phyloP scores from a whole-genome alignment of 352 stramenopile genomes.

The Pythium biforme region DNA sequence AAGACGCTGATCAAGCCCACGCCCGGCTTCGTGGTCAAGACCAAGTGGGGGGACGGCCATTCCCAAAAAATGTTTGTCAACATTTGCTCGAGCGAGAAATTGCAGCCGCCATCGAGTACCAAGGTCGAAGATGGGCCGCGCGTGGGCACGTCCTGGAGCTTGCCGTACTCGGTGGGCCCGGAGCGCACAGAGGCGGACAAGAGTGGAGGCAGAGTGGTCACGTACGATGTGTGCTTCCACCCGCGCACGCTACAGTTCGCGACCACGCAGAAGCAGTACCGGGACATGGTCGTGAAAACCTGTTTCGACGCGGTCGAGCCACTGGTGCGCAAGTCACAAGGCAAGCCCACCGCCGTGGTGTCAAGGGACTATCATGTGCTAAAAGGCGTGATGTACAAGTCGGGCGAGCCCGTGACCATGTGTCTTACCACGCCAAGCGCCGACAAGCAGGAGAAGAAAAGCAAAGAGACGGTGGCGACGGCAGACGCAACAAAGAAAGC shows the following conservation, averaged over 20 bases:
- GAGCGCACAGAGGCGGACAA: slow-evolving; percentile 91
- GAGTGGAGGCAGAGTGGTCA: slow-evolving; percentile 51
- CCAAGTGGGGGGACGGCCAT: slow-evolving; percentile 37
- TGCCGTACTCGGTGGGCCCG: slow-evolving; percentile 90
- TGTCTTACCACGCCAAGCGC: slow-evolving; percentile 37
- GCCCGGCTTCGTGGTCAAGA: slow-evolving; percentile 92
- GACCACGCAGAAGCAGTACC: slow-evolving; percentile 55
- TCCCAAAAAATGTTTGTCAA: slow-evolving; percentile 93
- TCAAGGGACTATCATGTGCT: slow-evolving; percentile 72
- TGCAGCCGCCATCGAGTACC: slow-evolving; percentile 74
- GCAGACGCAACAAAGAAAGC: not conserved
- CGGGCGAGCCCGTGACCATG: slow-evolving; percentile 70
- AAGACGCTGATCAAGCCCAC: slow-evolving; percentile 86
- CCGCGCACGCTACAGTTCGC: slow-evolving; percentile 76
- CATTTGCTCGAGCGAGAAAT: slow-evolving; percentile 84
- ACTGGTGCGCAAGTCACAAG: slow-evolving; percentile 43
- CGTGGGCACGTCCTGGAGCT: slow-evolving; percentile 71
- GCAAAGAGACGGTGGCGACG: slow-evolving; percentile 18
- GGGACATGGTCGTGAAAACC: slow-evolving; percentile 86
- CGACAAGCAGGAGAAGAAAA: not conserved
- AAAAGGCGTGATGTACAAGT: slow-evolving; percentile 89
- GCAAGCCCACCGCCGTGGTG: slow-evolving; percentile 25
- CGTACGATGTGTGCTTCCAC: slow-evolving; percentile 94
- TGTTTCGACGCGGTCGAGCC: slow-evolving; percentile 83
- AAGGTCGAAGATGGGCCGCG: slow-evolving; percentile 26